Percentiles rank a stretch among this genome's conserved stretches.
These are phyloP conservation scores for Plectranthus barbatus DNA, from an alignment of 257 asterid genomes.

Conservation along the genomic window DNA sequence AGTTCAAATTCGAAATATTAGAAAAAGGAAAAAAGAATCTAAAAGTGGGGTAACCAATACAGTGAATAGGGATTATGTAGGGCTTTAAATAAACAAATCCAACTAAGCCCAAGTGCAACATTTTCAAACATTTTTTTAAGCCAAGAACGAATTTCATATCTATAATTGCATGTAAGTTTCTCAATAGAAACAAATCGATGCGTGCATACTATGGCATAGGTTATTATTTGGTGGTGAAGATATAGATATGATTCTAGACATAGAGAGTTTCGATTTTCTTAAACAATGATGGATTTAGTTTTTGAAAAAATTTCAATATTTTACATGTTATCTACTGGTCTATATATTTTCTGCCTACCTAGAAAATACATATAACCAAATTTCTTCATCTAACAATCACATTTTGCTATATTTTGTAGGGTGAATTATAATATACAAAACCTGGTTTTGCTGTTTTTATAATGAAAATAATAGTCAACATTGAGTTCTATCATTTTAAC, in stretches of 20 bases:
- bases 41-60: too few relatives aligned
- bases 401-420: neutral
- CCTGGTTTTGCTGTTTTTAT: too few relatives aligned
- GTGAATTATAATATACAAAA: too few relatives aligned
- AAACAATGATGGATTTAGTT: neutral
- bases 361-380: too few relatives aligned
- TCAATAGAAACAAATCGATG: neutral
- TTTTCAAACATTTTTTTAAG: neutral
- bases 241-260: neutral
- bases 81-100: neutral
- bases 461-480: too few relatives aligned
- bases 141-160: too few relatives aligned
- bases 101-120: neutral
- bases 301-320: neutral
- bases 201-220: neutral
- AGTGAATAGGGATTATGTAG: neutral
- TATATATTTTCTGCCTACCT: neutral
- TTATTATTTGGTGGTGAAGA: neutral
- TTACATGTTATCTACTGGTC: neutral
- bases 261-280: neutral
- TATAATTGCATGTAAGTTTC: neutral
- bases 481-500: too few relatives aligned
- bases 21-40: too few relatives aligned
- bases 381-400: neutral
- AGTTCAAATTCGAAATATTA: too few relatives aligned